Evolutionary conservation across 352 stramenopile species (phyloP), one percentile per base, ranked within the genome.

Genomic region (Detonula confervacea): DNA sequence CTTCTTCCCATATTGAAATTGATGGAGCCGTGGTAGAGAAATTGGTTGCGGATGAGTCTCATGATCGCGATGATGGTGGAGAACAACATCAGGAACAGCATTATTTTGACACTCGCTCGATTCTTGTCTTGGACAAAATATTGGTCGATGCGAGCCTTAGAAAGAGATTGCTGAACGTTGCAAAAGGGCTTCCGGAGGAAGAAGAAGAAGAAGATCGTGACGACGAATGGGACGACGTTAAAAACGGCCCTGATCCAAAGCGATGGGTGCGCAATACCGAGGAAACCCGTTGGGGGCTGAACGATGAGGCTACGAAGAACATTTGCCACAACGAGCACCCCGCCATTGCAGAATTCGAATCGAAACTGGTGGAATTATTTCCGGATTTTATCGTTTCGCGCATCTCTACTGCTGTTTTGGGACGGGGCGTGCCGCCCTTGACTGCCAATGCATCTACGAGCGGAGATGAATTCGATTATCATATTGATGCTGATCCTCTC

Each of bases 71-170:
- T 22, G 18, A 61, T 52, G 65, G 64, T 60, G 57, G 75, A 47
- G 20, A 68, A 30, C 11, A 5, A 42, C 62, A 55, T 44, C 65
- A 55, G 11, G 57, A 55, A 18, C 4, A 72, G 42, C 57, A 6
- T 22, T 68, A 80, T 66, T 88, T 78, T 73, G 84, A 90, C 52
- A 88, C 77, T 14, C 86, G 80, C 56, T 80, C 73, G 2, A 30
- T 88, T 16, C 4, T 86, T 46, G 62, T 88, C 25, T 88, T 90
- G 69, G 84, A 90, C 47, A 65, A 90, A 79, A 59, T 90, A 22
- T 6, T 90, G 16, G 71, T 49, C 37, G 55, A 84, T 29, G 55
- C 78, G n/a, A n/a, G n/a, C 37, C 59, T 90, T 22, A 39, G 80
- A 22, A 57, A 66, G 52, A 33, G 80, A 33, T 55, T 90, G 14